Base-by-base conservation (phyloP, 2,329 filamentous ascomycete species). In the Clarireedia monteithiana region DNA sequence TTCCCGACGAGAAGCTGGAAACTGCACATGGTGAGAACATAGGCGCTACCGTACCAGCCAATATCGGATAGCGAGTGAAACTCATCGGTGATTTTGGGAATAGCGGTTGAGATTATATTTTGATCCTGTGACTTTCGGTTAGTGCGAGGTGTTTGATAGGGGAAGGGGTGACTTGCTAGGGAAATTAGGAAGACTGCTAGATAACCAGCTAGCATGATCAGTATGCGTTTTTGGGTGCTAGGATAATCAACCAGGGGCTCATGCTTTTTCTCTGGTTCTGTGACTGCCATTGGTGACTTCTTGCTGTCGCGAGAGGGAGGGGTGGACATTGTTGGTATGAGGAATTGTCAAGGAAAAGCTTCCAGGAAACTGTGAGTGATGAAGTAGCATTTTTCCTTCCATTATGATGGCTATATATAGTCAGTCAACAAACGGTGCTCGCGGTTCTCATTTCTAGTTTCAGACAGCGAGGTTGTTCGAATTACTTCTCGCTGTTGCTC, bases 11-110 rank as follows among this genome's bases (percentile, higher is more conserved):
- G 63, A 14, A 64, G 66, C 36, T 67, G 65, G 27, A 65, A 64
- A 5, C 61, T 56, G 2, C 70, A 75, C 36, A 75, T 65, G 2
- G 75, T 76, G 62, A 79, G 70, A 67, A 80, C 77, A 61, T 76
- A 81, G 47, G 77, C 77, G 17, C 77, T 73, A 3, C 78, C 79
- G 60, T 84, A 84, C 81, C 82, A 84, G 24, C 77, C 75, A 15
- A 76, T 58, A 70, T 67, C 12, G 71, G 74, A 68, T 72, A 73
- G 60, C 74, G 74, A 23, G 74, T 79, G 64, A 77, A 80, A 65
- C 72, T 77, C 50, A 44, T 66, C 74, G 1, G 79, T 80, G 63
- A 81, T 81, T 59, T 76, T 76, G 10, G 79, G 79, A 44, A 81
- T 80, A 6, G 77, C 79, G 0, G 78, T 80, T 4, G 77, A 76